Conservation (phyloP, 768 basidiomycete species). For the Lyophyllum decastes region DNA sequence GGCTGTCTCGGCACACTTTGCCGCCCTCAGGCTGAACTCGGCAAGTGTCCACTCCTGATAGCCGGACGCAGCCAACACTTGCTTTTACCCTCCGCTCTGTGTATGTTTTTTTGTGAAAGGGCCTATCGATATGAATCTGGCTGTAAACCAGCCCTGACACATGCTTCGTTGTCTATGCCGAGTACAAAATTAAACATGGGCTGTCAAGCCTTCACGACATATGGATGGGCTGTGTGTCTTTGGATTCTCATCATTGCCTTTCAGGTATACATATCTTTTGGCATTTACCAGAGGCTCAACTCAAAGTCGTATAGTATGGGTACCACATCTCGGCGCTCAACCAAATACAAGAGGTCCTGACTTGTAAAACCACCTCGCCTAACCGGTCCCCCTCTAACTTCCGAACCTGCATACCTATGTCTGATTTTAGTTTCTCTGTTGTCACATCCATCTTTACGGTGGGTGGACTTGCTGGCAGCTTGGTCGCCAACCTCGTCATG, state of each 20-base stretch:
- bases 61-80: no score
- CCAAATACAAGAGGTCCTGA: slow-evolving; percentile 79
- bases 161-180: slow-evolving; percentile 14
- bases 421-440: slow-evolving; percentile 72
- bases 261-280: slow-evolving; percentile 33
- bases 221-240: slow-evolving; percentile 65
- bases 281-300: background rate
- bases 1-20: no score
- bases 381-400: slow-evolving; percentile 37
- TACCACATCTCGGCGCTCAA: slow-evolving; percentile 93
- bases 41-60: no score
- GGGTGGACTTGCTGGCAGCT: slow-evolving; percentile 83
- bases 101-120: no score
- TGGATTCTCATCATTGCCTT: slow-evolving; percentile 72
- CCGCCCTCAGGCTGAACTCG: no score
- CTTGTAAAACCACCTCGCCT: slow-evolving; percentile 50
- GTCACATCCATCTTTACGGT: slow-evolving; percentile 86
- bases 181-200: slow-evolving; percentile 6
- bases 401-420: slow-evolving; percentile 81
- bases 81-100: no score
- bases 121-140: no score
- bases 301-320: slow-evolving; percentile 61
- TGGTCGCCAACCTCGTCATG: slow-evolving; percentile 66
- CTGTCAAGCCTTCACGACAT: slow-evolving; percentile 46
- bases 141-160: no score